Evolutionary conservation across 345 rosid species (phyloP).

Genomic region (Capsella bursapastoris): DNA sequence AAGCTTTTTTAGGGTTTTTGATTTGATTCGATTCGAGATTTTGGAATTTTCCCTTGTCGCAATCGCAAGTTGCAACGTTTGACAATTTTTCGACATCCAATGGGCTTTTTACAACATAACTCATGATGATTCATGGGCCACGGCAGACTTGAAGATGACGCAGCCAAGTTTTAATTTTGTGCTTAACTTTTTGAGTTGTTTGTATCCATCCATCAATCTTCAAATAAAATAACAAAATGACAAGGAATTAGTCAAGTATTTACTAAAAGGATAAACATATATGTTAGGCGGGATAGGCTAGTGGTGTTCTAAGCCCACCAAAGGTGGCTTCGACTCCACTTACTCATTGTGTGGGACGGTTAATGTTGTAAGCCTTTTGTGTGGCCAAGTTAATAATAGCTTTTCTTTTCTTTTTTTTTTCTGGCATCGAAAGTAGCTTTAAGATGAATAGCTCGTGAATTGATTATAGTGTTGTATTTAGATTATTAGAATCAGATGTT

Average conservation of each 20-base stretch:
- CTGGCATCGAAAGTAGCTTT: background rate
- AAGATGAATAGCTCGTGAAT: background rate
- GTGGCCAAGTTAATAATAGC: background rate
- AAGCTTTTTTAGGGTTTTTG: slow-evolving; percentile 33
- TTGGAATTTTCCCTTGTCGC: background rate
- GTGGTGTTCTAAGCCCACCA: slow-evolving; percentile 12
- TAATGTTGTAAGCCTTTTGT: slow-evolving; percentile 29
- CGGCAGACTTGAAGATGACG: slow-evolving; percentile 16
- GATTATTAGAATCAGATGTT: too few species aligned
- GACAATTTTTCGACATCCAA: slow-evolving; percentile 1
- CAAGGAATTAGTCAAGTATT: too few species aligned
- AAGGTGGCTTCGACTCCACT: slow-evolving; percentile 29
- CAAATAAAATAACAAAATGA: too few species aligned
- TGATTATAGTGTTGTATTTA: background rate
- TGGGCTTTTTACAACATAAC: slow-evolving; percentile 30
- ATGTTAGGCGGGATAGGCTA: background rate
- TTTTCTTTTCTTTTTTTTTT: background rate
- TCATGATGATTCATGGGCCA: slow-evolving; percentile 37
- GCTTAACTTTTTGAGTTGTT: too few species aligned
- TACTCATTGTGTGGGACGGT: slow-evolving; percentile 9
- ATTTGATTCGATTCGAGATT: background rate
- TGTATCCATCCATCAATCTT: too few species aligned
- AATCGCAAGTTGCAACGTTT: slow-evolving; percentile 22
- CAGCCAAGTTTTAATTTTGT: background rate
- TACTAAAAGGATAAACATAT: too few species aligned